Evolutionary conservation across 2,329 filamentous ascomycete genomes (phyloP).

Genomic region (Diaporthe sp.): DNA sequence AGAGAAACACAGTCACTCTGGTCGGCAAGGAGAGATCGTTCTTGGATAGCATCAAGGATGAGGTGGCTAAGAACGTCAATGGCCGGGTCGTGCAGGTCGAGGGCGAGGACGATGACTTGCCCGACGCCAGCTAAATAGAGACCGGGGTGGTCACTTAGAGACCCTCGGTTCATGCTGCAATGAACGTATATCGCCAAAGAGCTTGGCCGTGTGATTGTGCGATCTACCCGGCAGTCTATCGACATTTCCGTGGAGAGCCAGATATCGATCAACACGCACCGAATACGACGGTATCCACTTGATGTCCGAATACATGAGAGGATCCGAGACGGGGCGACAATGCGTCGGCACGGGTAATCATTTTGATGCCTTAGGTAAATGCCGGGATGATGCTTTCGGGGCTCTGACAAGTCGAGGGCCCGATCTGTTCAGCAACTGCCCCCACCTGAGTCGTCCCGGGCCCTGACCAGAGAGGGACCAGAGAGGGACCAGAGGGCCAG

Average conservation of each 20-base stretch:
- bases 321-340: slow-evolving; percentile 10
- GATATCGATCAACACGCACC: not conserved
- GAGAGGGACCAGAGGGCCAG: not conserved
- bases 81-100: slow-evolving; percentile 77
- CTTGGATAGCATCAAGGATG: slow-evolving; percentile 80
- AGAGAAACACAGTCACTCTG: slow-evolving; percentile 88
- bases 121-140: slow-evolving; percentile 2
- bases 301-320: not conserved
- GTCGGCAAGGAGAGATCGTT: slow-evolving; percentile 80
- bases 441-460: not conserved
- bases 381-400: slow-evolving; percentile 23
- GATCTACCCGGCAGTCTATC: slow-evolving; percentile 15
- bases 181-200: not conserved
- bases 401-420: not conserved
- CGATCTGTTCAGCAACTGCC: not conserved
- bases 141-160: not conserved
- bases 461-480: not conserved
- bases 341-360: slow-evolving; percentile 6
- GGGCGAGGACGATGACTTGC: slow-evolving; percentile 71
- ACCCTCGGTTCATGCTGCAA: not conserved
- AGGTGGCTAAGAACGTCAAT: slow-evolving; percentile 81
- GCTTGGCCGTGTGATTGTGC: slow-evolving; percentile 1
- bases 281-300: slow-evolving; percentile 6
- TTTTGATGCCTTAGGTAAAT: not conserved
- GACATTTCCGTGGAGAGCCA: not conserved